Percentiles rank a stretch among this genome's conserved stretches.
Conservation (phyloP, 352 stramenopile species). For the Pythium monospermum region DNA sequence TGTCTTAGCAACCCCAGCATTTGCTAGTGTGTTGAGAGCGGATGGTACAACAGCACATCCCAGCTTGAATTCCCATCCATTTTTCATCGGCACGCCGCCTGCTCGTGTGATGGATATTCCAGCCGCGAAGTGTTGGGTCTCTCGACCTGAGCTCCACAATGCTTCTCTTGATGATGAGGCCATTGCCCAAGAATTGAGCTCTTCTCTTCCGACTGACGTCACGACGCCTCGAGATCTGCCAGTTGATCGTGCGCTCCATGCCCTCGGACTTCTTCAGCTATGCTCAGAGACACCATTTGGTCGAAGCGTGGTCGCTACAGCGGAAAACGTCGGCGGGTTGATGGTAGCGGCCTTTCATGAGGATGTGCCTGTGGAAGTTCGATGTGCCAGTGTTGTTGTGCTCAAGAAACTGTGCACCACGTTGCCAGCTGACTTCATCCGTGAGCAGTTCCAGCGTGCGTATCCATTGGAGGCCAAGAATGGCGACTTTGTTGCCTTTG, state of each 20-base stretch:
- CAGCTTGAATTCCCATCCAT: slow-evolving; percentile 56
- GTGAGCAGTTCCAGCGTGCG: too few relatives aligned
- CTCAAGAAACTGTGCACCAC: slow-evolving; percentile 38
- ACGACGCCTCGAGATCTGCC: slow-evolving; percentile 22
- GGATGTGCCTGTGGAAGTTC: slow-evolving; percentile 39
- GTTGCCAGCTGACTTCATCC: slow-evolving; percentile 30
- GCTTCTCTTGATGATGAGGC: slow-evolving; percentile 44
- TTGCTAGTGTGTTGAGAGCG: slow-evolving; percentile 10
- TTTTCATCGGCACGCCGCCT: slow-evolving; percentile 67
- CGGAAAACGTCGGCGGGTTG: slow-evolving; percentile 56
- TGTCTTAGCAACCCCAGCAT: slow-evolving; percentile 47
- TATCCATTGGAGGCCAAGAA: too few relatives aligned
- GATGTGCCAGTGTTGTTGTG: slow-evolving; percentile 38
- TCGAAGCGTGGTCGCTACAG: slow-evolving; percentile 41
- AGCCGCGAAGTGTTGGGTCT: slow-evolving; percentile 59
- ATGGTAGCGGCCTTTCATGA: slow-evolving; percentile 52
- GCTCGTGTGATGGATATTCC: slow-evolving; percentile 39
- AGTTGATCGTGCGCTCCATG: slow-evolving; percentile 60
- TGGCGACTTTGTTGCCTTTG: too few relatives aligned
- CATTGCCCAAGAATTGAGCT: slow-evolving; percentile 44
- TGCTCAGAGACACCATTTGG: slow-evolving; percentile 54
- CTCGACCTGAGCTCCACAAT: slow-evolving; percentile 43
- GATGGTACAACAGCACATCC: slow-evolving; percentile 5
- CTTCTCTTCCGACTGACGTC: slow-evolving; percentile 28
- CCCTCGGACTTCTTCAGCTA: slow-evolving; percentile 57